Conservation (phyloP, 805 yeast species). For the Nakazawaea ernobii region DNA sequence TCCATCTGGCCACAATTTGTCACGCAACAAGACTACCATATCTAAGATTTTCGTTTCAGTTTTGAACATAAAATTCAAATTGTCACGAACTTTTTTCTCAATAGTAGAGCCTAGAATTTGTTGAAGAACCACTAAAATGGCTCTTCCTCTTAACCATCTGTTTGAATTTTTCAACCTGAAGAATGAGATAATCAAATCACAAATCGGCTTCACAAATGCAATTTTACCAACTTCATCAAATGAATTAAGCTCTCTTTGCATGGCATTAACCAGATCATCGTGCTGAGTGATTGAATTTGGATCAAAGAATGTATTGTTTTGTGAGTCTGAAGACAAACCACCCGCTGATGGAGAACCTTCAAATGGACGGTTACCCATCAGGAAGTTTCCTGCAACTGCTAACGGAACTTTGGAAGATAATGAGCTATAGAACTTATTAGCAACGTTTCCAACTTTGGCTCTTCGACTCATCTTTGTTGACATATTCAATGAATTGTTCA, state of each 20-base stretch:
- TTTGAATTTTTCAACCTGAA: slow-evolving; percentile 58
- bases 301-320: slow-evolving; percentile 1
- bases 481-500: slow-evolving; percentile 10
- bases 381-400: background rate
- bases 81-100: slow-evolving; percentile 57
- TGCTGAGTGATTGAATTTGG: slow-evolving; percentile 11
- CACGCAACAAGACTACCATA: slow-evolving; percentile 24
- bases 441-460: slow-evolving; percentile 24
- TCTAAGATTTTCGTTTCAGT: slow-evolving; percentile 43
- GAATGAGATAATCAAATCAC: slow-evolving; percentile 65
- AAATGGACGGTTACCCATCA: slow-evolving; percentile 25
- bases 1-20: slow-evolving; percentile 47
- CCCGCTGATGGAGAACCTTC: slow-evolving; percentile 20
- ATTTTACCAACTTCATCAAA: slow-evolving; percentile 34
- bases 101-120: slow-evolving; percentile 82
- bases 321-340: too few relatives aligned
- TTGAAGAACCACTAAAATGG: slow-evolving; percentile 73
- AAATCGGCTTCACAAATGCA: slow-evolving; percentile 74
- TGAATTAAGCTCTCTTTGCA: slow-evolving; percentile 49
- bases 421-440: slow-evolving; percentile 29
- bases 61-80: slow-evolving; percentile 29
- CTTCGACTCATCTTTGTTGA: slow-evolving; percentile 5
- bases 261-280: slow-evolving; percentile 29
- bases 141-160: slow-evolving; percentile 82
- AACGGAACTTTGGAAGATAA: slow-evolving; percentile 8